Conservation (phyloP, 371 early-diverging fungal species). For the Syncephalis fuscata region DNA sequence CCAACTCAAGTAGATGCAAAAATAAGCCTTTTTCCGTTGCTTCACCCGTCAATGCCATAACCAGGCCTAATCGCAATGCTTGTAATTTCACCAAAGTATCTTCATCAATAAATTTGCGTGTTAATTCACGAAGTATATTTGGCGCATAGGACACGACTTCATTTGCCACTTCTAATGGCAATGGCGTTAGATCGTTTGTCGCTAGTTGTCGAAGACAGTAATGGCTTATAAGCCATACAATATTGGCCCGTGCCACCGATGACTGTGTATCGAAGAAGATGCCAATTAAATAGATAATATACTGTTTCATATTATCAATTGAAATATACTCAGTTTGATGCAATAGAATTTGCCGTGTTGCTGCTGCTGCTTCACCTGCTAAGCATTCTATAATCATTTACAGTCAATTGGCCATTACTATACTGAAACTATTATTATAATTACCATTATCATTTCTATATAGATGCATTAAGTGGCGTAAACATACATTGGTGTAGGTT, state of each 20-base stretch:
- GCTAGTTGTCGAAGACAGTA: conserved; percentile 14
- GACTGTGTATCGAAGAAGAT: conserved; percentile 26
- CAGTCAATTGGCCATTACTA: too few species aligned
- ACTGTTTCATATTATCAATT: too few species aligned
- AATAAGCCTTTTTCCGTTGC: conserved; percentile 29
- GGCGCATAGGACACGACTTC: conserved; percentile 46
- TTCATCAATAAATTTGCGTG: conserved; percentile 54
- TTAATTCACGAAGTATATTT: conserved; percentile 63
- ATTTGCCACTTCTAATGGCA: conserved; percentile 8
- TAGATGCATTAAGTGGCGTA: too few species aligned
- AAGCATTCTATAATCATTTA: conserved; percentile 40
- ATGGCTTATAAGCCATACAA: conserved; percentile 77
- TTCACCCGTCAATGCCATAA: conserved; percentile 25
- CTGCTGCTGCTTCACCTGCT: too few species aligned
- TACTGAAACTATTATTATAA: conserved; percentile 51
- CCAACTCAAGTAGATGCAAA: conserved; percentile 64
- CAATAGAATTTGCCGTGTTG: too few species aligned
- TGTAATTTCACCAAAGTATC: conserved; percentile 8
- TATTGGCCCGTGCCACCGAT: conserved; percentile 47
- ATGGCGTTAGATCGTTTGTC: too few species aligned
- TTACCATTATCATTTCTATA: conserved; percentile 30
- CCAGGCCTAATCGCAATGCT: too few species aligned
- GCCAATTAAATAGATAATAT: too few species aligned
- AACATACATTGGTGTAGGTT: too few species aligned
- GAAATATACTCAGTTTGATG: too few species aligned